A percentile compares a stretch with the other conserved stretches of the same genome.
Conservation (phyloP, 148 eudicot species). For the Arctostaphylos glauca region DNA sequence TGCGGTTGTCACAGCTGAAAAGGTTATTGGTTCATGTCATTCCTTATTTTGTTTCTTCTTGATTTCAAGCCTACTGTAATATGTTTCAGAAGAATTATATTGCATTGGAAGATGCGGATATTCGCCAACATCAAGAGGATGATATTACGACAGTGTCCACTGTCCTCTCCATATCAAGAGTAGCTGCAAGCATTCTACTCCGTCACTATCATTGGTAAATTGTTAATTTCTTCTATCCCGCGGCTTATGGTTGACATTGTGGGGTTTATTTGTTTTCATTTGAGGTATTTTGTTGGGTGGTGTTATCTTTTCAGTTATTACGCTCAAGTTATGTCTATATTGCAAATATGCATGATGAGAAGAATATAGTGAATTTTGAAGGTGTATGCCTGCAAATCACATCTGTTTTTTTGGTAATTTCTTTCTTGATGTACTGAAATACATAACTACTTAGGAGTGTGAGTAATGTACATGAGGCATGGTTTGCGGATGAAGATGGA, state of each 20-base stretch:
- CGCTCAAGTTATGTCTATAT: not conserved
- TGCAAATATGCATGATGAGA: not conserved
- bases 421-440: not conserved
- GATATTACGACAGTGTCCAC: constrained; percentile 53
- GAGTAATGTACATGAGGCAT: constrained; percentile 63
- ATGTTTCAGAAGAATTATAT: constrained; percentile 47
- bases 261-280: not conserved
- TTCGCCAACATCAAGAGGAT: constrained; percentile 60
- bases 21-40: not conserved
- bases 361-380: not conserved
- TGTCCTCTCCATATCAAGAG: constrained; percentile 65
- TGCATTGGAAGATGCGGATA: constrained; percentile 53
- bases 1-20: not conserved
- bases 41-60: not conserved
- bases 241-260: not conserved
- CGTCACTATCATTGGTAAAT: constrained; percentile 68
- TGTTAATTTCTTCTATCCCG: not conserved
- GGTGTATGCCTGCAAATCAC: not conserved
- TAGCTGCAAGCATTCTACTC: constrained; percentile 61
- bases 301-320: not conserved
- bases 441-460: constrained; percentile 42
- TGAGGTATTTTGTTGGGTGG: not conserved
- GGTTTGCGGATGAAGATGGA: constrained; percentile 73
- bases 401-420: not conserved
- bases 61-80: not conserved